These are phyloP conservation scores for Trichopus zeylanicus DNA, from an alignment of 116 monocot genomes.

Conservation along the genomic window DNA sequence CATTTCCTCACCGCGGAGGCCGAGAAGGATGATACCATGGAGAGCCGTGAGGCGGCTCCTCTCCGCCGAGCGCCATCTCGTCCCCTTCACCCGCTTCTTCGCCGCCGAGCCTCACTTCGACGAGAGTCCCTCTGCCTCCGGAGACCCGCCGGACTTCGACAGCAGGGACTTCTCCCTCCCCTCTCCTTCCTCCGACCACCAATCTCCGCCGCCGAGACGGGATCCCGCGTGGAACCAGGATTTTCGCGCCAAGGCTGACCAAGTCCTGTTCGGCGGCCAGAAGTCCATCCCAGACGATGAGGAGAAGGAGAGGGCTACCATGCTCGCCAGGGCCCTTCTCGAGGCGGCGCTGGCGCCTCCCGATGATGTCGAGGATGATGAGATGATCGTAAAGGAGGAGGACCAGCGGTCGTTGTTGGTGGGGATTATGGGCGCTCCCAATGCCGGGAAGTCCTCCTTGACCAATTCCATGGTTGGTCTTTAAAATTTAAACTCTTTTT, in stretches of 20 bases:
- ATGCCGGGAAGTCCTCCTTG: conserved; percentile 85
- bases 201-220: background rate
- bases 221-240: conserved; percentile 38
- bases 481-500: conserved; percentile 3
- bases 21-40: too few species aligned
- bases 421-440: conserved; percentile 90
- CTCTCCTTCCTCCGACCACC: background rate
- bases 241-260: conserved; percentile 59
- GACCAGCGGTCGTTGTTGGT: conserved; percentile 82
- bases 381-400: conserved; percentile 42
- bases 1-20: too few species aligned
- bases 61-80: background rate
- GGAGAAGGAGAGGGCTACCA: conserved; percentile 29
- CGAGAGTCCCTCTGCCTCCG: conserved; percentile 13
- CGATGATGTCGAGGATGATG: conserved; percentile 55
- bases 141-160: conserved; percentile 42
- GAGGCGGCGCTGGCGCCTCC: conserved; percentile 57
- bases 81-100: conserved; percentile 14
- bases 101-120: conserved; percentile 19
- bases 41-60: too few species aligned
- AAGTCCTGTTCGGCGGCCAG: conserved; percentile 33
- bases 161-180: conserved; percentile 38
- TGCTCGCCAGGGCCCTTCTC: conserved; percentile 55
- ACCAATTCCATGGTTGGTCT: conserved; percentile 86
- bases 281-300: conserved; percentile 8